phyloP scores from a whole-genome alignment of 768 basidiomycete species.

The Mycena albidolilacea region DNA sequence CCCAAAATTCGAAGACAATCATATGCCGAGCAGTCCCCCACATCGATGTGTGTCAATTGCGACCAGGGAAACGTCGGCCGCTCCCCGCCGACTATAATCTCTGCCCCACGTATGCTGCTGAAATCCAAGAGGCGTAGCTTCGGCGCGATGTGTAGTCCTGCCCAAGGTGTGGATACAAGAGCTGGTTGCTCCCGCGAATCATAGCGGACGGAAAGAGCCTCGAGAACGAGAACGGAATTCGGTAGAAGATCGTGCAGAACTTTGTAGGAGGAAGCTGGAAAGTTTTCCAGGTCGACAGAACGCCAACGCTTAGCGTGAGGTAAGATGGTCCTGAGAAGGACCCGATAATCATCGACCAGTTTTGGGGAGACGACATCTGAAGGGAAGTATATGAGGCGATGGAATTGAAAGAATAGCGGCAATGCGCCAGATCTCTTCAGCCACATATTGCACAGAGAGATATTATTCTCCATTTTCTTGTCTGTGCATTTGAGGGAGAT shows the following conservation, averaged over 20 bases:
- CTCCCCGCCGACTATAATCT: not conserved
- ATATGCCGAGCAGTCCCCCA: not conserved
- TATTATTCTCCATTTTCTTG: not conserved
- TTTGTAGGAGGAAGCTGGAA: not conserved
- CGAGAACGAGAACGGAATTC: not conserved
- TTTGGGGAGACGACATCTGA: not conserved
- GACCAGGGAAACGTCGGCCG: constrained; percentile 5
- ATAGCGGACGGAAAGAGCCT: not conserved
- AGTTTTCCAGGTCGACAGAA: constrained; percentile 3
- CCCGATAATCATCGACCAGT: not conserved
- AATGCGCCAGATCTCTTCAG: constrained; percentile 11
- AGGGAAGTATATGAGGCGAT: not conserved
- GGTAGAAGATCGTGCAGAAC: not conserved
- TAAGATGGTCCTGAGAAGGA: not conserved
- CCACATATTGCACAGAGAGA: constrained; percentile 10
- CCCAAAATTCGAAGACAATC: constrained; percentile 10
- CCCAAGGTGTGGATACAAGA: not conserved
- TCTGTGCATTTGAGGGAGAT: not conserved
- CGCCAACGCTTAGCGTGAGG: constrained; percentile 14
- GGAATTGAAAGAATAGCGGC: constrained; percentile 6
- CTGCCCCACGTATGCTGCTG: not conserved
- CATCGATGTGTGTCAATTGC: constrained; percentile 22
- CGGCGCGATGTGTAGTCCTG: not conserved
- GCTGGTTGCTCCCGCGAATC: not conserved
- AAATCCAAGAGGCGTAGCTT: constrained; percentile 2